Base-by-base conservation (phyloP, 2,329 filamentous ascomycete species). In the Cryoendolithus antarcticus region DNA sequence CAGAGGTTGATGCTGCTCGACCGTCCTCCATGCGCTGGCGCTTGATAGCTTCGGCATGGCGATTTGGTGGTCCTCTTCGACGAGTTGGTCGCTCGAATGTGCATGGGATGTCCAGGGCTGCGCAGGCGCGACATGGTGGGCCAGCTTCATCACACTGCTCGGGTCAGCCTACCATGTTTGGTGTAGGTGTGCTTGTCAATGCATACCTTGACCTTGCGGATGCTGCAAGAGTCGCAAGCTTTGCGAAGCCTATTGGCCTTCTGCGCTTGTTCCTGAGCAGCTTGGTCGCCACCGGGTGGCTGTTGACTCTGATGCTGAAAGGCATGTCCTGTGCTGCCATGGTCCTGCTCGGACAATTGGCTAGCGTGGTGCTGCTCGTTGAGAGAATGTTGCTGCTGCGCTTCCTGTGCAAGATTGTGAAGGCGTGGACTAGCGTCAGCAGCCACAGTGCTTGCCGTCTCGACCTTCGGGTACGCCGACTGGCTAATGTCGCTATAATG, bases 31-130 rank as follows among this genome's bases (percentile, higher is more conserved):
- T 55, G 32, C 70, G 69, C 39, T 72, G 69, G 51, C 70, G 74
- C 62, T 80, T 81, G 51, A 80, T 71, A 11, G 73, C 74, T 61
- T 80, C 77, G 11, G 76, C 76, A 61, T 80, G 75, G 46, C 71
- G 64, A 51, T 81, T 82, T 28, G 77, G 75, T 29, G 77, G 77
- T 4, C 77, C 77, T 51, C 77, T 66, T 43, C 77, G 67, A 41
- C 74, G 67, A 53, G 72, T 78, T 19, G 75, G 75, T 45, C 77
- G 65, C 35, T 77, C 68, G 55, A 77, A 80, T 41, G 77, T 81
- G 55, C 77, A 82, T 15, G 75, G 75, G 35, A 81, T 80, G 45
- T 78, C 75, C 46, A 81, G 64, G 38, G 71, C 70, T 32, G 72
- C 66, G 58, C 77, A 82, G 34, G 76, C 76, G 53, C 71, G 65